Evolutionary conservation across 441 rosid species (phyloP).

Genomic region (Eutrema salsugineum): DNA sequence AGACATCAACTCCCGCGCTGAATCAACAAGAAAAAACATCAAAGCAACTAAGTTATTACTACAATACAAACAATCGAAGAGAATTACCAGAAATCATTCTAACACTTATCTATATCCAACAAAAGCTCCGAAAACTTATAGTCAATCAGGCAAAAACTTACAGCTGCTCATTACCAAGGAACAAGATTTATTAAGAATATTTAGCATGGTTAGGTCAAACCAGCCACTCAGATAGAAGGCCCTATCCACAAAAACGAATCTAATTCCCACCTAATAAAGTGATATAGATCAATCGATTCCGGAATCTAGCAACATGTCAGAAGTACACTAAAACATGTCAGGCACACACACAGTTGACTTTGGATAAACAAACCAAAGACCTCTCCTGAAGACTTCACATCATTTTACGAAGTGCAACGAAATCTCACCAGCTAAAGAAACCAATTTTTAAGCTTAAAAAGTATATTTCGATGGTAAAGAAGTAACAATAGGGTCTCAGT

Average conservation of each 20-base stretch:
- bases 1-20: constrained; percentile 68
- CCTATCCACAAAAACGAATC: constrained; percentile 20
- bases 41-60: neutral
- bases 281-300: constrained; percentile 11
- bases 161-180: neutral
- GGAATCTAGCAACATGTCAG: constrained; percentile 25
- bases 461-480: neutral
- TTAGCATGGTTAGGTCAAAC: constrained; percentile 13
- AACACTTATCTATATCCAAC: neutral
- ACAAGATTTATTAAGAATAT: neutral
- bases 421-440: constrained; percentile 8
- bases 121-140: neutral
- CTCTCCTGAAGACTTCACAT: constrained; percentile 12
- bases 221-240: neutral
- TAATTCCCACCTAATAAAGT: constrained; percentile 20
- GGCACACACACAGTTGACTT: constrained; percentile 28
- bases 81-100: neutral
- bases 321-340: constrained; percentile 13
- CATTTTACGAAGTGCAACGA: neutral
- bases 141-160: constrained; percentile 1
- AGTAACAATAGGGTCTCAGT: neutral
- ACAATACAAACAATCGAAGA: neutral
- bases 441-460: neutral
- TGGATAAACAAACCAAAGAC: constrained; percentile 8
- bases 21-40: constrained; percentile 6